Base-by-base conservation (phyloP, 2,329 filamentous ascomycete genomes). In the Curvularia lunata region DNA sequence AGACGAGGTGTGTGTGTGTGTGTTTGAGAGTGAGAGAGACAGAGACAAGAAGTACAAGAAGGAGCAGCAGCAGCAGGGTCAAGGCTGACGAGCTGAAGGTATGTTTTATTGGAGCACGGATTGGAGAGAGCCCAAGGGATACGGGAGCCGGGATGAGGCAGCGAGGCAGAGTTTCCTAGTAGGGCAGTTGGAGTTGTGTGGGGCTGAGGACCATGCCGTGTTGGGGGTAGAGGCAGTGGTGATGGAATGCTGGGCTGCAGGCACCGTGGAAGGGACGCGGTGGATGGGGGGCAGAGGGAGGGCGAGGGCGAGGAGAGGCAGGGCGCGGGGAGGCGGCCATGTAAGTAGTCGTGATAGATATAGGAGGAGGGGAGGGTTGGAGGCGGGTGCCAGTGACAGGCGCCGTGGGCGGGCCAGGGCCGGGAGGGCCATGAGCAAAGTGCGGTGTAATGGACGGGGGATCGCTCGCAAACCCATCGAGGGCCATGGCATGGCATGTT, bases 371-470 rank as follows among this genome's bases (percentile, higher is more conserved):
- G 46, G 62, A 55, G 57, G 54, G 53, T 55, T 56, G 51, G 50
- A 52, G 50, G 60, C 61, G 59, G 61, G 61, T 34, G 51, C 58
- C 54, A 54, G 62, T 63, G 54, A 50, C 47, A 16, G 43, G 42
- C 25, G 65, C 53, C 54, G 54, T 54, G 23, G 23, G 66, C 58
- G 66, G 57, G 70, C 62, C 64, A 65, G 70, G 65, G 54, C 66
- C 62, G 56, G 52, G 63, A 23, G 38, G 9, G 38, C 23, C 8
- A 41, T 41, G 23, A n/a, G n/a, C 5, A 41, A 65, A 63, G 52
- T 71, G 65, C 72, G 72, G 70, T 75, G 73, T 67, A 63, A 64
- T 66, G 54, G 63, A 62, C 58, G 56, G 61, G 63, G 62, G 63
- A 66, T 71, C 65, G 63, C 66, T 62, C 58, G 67, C 67, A 68